These are phyloP conservation scores for Chlorokybus atmophyticus DNA, from an alignment of 139 green algal species.

Conservation along the genomic window DNA sequence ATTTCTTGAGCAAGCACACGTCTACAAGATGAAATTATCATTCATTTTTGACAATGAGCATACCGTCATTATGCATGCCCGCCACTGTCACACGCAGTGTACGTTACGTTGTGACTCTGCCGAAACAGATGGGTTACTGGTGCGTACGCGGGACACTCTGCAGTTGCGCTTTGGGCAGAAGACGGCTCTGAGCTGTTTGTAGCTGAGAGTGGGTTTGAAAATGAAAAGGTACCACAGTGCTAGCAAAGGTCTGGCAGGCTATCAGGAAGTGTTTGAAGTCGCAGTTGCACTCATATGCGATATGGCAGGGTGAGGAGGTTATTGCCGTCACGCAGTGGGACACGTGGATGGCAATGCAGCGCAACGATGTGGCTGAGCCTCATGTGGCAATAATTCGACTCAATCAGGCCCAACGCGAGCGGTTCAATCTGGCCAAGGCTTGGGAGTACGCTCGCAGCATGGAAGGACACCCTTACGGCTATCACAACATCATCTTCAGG, in stretches of 20 bases:
- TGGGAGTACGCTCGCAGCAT: constrained; percentile 16
- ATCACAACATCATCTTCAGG: constrained; percentile 29
- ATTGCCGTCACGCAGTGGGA: constrained; percentile 1
- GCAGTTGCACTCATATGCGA: no score
- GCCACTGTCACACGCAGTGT: no score
- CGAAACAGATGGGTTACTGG: constrained; percentile 23
- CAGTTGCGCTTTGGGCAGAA: constrained; percentile 1
- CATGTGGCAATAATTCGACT: constrained; percentile 11
- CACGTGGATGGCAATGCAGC: constrained; percentile 10
- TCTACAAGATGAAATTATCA: no score
- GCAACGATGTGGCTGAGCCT: constrained; percentile 10
- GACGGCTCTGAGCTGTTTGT: constrained; percentile 1
- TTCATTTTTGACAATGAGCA: no score
- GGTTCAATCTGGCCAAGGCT: constrained; percentile 3
- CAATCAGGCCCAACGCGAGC: not conserved
- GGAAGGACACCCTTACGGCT: constrained; percentile 20
- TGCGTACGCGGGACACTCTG: constrained; percentile 9
- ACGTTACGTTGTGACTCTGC: no score
- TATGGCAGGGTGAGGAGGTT: constrained; percentile 7
- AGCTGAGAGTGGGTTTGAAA: no score
- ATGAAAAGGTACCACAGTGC: no score
- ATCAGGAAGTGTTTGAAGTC: no score
- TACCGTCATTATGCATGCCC: no score
- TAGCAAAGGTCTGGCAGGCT: no score
- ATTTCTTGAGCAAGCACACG: no score